Base-by-base conservation (phyloP, 208 protist species). In the Trypanosoma melophagium region DNA sequence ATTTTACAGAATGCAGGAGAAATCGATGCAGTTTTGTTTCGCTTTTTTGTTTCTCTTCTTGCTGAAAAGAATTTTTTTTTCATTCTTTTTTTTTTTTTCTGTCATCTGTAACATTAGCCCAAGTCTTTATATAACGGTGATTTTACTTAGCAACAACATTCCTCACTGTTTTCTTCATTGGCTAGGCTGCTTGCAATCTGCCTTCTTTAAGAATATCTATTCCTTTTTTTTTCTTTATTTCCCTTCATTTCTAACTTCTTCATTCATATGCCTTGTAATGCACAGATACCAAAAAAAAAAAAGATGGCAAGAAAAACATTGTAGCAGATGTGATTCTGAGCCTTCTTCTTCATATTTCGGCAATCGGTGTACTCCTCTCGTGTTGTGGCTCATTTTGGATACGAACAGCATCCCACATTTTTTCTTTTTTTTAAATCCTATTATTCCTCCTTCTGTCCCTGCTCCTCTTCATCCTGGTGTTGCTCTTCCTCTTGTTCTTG, bases 381-480 rank as follows among this genome's bases (percentile, higher is more conserved):
- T 7, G 28, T 35, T 35, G 28, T 1, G 28, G 28, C 28, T 35
- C 28, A 35, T 35, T 35, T 35, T 35, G 5, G 28, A 35, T 5
- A 5, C 5, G 28, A 35, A 35, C 28, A 35, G 28, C 28, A 35
- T 35, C 28, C 1, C 28, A 35, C 5, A 35, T 35, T 7, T 35
- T 8, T 14, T 52, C 35, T 10, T 45, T 31, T 49, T 40, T 28
- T 41, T 9, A 31, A 17, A 31, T 14, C 16, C 21, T 31, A 14
- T 16, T 67, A 41, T 72, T 55, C 57, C 8, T 57, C n/a, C 40
- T 28, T 7, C n/a, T 71, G 25, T 25, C 40, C 51, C 16, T 64
- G 47, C 25, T 79, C 59, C 2, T 60, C 57, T 13, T 67, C 54
- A 16, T 60, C 69, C 22, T 70, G 71, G 31, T 42, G 19, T 56